phyloP scores from a whole-genome alignment of 129 eudicot species.

The Logfia minima region DNA sequence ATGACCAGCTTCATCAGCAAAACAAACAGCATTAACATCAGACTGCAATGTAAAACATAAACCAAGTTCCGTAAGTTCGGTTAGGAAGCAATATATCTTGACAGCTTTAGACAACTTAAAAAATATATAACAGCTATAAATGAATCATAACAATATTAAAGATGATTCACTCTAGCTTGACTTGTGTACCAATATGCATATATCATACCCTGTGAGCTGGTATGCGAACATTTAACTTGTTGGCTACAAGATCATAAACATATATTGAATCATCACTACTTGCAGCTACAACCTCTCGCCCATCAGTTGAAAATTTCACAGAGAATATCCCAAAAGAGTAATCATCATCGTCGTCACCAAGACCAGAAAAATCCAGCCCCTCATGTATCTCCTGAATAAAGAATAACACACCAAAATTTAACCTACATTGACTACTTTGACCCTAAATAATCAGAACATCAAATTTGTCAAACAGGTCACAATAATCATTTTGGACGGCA shows the following conservation, averaged over 20 bases:
- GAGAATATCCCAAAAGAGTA: slow-evolving; percentile 78
- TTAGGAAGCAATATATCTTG: background rate
- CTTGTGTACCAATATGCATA: background rate
- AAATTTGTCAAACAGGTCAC: background rate
- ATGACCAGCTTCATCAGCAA: slow-evolving; percentile 87
- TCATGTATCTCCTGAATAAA: slow-evolving; percentile 82
- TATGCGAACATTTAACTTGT: slow-evolving; percentile 57
- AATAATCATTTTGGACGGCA: background rate
- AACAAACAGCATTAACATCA: slow-evolving; percentile 89
- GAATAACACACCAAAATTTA: background rate
- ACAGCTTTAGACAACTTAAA: background rate
- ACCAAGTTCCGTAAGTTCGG: slow-evolving; percentile 9
- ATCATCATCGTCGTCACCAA: slow-evolving; percentile 40
- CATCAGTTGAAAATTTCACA: slow-evolving; percentile 86
- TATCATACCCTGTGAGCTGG: slow-evolving; percentile 73
- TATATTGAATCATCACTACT: slow-evolving; percentile 74
- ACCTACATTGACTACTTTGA: background rate
- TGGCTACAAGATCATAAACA: slow-evolving; percentile 75
- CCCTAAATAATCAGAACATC: background rate
- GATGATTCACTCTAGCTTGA: background rate
- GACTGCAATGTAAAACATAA: slow-evolving; percentile 49
- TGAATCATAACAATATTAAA: background rate
- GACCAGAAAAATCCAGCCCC: slow-evolving; percentile 71
- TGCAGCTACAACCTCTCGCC: slow-evolving; percentile 86
- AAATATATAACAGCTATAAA: background rate